These are phyloP conservation scores for Tripterygium wilfordii DNA, from an alignment of 177 flowering plant species.

Conservation along the genomic window DNA sequence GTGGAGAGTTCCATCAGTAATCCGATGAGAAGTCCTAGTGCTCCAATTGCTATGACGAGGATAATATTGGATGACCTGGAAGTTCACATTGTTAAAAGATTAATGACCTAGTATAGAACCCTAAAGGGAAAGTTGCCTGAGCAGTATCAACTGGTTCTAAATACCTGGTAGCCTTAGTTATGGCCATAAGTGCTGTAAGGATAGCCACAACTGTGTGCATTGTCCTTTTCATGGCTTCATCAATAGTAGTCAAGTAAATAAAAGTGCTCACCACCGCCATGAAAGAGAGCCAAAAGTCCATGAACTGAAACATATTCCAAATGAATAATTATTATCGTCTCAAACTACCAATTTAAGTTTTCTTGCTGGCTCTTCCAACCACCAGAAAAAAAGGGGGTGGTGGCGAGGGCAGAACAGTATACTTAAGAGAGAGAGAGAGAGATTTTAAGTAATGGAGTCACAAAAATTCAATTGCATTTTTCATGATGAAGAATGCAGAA, in stretches of 20 bases:
- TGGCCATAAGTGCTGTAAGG: conserved; percentile 85
- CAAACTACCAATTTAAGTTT: neutral
- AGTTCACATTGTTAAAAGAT: conserved; percentile 3
- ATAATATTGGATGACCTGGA: conserved; percentile 70
- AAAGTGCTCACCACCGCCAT: conserved; percentile 74
- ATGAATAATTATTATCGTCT: neutral
- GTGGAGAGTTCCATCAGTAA: conserved; percentile 61
- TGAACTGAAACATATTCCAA: conserved; percentile 47
- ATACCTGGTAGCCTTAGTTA: conserved; percentile 80
- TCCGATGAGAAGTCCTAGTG: conserved; percentile 65
- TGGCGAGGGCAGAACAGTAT: no score
- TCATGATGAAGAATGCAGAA: no score
- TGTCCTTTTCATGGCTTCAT: conserved; percentile 55
- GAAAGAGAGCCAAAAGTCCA: conserved; percentile 89
- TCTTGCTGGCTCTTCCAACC: neutral
- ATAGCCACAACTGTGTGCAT: conserved; percentile 77
- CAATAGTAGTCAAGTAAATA: conserved; percentile 47
- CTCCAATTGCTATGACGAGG: conserved; percentile 69
- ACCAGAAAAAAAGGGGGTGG: neutral
- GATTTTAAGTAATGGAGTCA: no score
- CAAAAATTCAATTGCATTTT: no score
- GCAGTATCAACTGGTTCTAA: neutral
- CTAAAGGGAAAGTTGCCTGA: neutral
- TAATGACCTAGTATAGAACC: neutral
- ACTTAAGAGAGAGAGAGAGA: no score